Evolutionary conservation across 2,329 filamentous ascomycete genomes (phyloP).

Genomic region (Zopfia rhizophila): DNA sequence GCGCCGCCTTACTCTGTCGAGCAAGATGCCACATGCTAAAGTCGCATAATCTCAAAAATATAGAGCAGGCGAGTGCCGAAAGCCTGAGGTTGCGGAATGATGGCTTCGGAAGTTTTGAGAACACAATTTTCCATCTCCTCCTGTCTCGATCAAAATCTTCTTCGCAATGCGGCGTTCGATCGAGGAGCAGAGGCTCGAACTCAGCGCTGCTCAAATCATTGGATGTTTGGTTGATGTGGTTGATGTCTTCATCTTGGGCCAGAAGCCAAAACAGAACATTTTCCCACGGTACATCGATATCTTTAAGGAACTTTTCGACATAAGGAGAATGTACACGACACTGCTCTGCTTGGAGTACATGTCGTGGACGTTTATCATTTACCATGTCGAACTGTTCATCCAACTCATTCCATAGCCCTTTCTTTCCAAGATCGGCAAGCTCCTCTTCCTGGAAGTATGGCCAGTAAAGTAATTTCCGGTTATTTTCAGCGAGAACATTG

Average conservation of each 20-base stretch:
- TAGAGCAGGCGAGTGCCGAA: slow-evolving; percentile 49
- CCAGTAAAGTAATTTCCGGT: slow-evolving; percentile 52
- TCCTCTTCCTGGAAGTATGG: slow-evolving; percentile 44
- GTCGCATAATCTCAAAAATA: slow-evolving; percentile 45
- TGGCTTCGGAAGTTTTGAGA: slow-evolving; percentile 41
- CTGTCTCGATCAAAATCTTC: slow-evolving; percentile 45
- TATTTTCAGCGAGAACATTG: slow-evolving; percentile 56
- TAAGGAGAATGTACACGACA: slow-evolving; percentile 48
- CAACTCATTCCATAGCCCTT: slow-evolving; percentile 38
- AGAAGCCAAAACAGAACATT: slow-evolving; percentile 54
- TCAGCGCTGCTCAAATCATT: slow-evolving; percentile 1
- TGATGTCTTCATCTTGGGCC: slow-evolving; percentile 31
- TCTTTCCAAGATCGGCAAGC: slow-evolving; percentile 14
- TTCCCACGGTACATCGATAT: slow-evolving; percentile 48
- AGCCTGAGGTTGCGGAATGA: slow-evolving; percentile 34
- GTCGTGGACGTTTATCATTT: slow-evolving; percentile 33
- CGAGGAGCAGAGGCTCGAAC: slow-evolving; percentile 19
- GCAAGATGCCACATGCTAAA: slow-evolving; percentile 57
- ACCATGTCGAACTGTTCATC: slow-evolving; percentile 38
- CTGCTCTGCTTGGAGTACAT: slow-evolving; percentile 48
- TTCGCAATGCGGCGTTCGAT: slow-evolving; percentile 33
- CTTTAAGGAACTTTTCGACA: slow-evolving; percentile 46
- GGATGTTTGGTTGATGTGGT: slow-evolving; percentile 17
- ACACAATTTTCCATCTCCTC: slow-evolving; percentile 43
- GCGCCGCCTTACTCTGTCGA: slow-evolving; percentile 34